Evolutionary conservation across 331 rosid species (phyloP), one percentile per base, ranked within the genome.

Genomic region (Stylosanthes scabra): DNA sequence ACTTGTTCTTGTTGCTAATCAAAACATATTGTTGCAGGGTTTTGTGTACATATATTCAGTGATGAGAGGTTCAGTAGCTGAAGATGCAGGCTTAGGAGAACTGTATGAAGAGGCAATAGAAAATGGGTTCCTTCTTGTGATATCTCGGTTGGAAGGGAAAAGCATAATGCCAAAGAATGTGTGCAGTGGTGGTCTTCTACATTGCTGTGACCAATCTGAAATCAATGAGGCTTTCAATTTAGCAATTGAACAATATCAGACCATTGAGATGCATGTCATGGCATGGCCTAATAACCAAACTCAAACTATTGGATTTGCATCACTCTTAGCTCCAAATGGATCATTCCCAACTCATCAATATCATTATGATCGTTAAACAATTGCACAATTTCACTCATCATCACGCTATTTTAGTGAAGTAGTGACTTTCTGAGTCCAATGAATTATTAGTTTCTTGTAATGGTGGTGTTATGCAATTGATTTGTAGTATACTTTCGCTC

Each of bases 1-100:
- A 34, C 39, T 3, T 34, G 39, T 34, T 34, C 39, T 34, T 34
- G 39, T 34, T 34, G 39, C 39, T 0, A 34, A 34, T 34, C 4
- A 34, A 34, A 34, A 6, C 0, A 20, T 34, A 34, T 34, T 34
- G 4, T 34, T 59, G 74, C 73, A 72, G 70, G 77, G 82, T 2
- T 74, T 77, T 68, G 31, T 82, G 66, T 78, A 70, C 86, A 68
- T 82, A 27, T 68, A 74, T 57, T 72, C 83, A 47, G 83, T 82
- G 83, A 74, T 42, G 46, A 45, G 3, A 57, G 77, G 61, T 31
- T 73, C 74, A 0, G 12, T 70, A 10, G 80, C 83, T 2, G 80
- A 77, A 39, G 73, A 77, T 20, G 50, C 50, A 0, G 83, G 83
- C 14, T n/a, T 77, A 16, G 74, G 66, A 77, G 74, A 81, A 64